These are phyloP conservation scores for Trichothecium roseum DNA, from an alignment of 2,329 filamentous ascomycete species.

Conservation along the genomic window DNA sequence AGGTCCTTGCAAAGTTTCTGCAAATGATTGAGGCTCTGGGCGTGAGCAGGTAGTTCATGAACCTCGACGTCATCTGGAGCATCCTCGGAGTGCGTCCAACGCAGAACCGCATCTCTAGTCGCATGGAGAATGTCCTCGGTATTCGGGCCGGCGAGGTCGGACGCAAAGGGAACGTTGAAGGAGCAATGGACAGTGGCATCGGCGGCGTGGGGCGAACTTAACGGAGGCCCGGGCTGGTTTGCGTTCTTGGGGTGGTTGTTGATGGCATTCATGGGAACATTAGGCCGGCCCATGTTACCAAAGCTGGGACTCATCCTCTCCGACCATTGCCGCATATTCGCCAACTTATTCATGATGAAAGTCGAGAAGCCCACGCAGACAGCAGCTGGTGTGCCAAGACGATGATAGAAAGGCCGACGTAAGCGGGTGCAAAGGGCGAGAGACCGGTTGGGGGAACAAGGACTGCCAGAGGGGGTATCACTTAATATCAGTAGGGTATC, in stretches of 20 bases:
- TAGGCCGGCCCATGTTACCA: constrained; percentile 46
- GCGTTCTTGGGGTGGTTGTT: constrained; percentile 48
- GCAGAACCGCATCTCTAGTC: constrained; percentile 73
- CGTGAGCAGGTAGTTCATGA: constrained; percentile 85
- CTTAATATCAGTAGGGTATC: constrained; percentile 3
- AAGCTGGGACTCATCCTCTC: constrained; percentile 61
- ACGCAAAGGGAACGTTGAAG: constrained; percentile 95
- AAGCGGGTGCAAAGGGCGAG: constrained; percentile 14
- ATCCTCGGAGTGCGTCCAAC: constrained; percentile 89
- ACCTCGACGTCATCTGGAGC: constrained; percentile 75
- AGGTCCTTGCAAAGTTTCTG: constrained; percentile 74
- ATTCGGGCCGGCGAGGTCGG: constrained; percentile 83
- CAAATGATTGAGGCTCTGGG: constrained; percentile 72
- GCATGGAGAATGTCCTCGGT: constrained; percentile 92
- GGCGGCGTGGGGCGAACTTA: constrained; percentile 58
- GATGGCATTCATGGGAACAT: constrained; percentile 43
- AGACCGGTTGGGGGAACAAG: constrained; percentile 7
- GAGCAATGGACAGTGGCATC: constrained; percentile 81
- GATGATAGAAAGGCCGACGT: constrained; percentile 36
- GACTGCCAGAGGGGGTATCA: constrained; percentile 7
- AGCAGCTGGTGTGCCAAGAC: constrained; percentile 17
- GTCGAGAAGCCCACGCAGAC: constrained; percentile 13
- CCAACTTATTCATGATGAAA: constrained; percentile 57
- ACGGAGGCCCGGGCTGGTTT: constrained; percentile 40
- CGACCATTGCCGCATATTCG: constrained; percentile 63